Conservation (phyloP, 2,329 filamentous ascomycete species). For the Boeremia lycopersici region DNA sequence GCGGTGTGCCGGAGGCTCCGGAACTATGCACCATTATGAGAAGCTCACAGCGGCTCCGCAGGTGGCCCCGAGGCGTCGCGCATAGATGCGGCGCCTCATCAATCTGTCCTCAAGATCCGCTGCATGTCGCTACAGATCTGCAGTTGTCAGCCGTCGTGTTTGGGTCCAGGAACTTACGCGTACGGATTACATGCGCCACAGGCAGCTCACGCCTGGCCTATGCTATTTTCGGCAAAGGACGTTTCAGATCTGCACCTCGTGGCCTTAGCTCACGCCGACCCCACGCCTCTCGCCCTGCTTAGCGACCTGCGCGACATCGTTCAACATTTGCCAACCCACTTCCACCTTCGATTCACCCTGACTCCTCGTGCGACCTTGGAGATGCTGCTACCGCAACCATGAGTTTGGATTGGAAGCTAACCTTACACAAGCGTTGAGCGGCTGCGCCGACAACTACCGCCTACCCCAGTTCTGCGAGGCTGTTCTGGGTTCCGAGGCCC, state of each 20-base stretch:
- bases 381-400: constrained; percentile 15
- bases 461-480: neutral
- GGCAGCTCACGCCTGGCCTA: constrained; percentile 1
- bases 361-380: constrained; percentile 11
- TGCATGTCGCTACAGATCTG: constrained; percentile 1
- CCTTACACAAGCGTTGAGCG: constrained; percentile 16
- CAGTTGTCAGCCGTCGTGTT: neutral
- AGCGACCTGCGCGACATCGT: constrained; percentile 9
- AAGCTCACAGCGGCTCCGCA: neutral
- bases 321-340: constrained; percentile 16
- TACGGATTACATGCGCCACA: constrained; percentile 4
- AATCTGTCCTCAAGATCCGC: neutral
- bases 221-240: constrained; percentile 10
- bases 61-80: neutral
- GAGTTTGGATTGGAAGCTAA: constrained; percentile 8
- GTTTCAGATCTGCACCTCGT: constrained; percentile 16
- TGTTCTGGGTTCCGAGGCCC: constrained; percentile 2
- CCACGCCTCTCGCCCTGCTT: constrained; percentile 13
- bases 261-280: constrained; percentile 8
- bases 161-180: constrained; percentile 8
- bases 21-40: neutral
- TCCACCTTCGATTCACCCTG: constrained; percentile 12
- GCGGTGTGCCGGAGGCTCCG: constrained; percentile 5
- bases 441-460: constrained; percentile 9
- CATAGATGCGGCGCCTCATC: constrained; percentile 6